Evolutionary conservation across 805 yeast species (phyloP).

Genomic region (Ogataea minuta): DNA sequence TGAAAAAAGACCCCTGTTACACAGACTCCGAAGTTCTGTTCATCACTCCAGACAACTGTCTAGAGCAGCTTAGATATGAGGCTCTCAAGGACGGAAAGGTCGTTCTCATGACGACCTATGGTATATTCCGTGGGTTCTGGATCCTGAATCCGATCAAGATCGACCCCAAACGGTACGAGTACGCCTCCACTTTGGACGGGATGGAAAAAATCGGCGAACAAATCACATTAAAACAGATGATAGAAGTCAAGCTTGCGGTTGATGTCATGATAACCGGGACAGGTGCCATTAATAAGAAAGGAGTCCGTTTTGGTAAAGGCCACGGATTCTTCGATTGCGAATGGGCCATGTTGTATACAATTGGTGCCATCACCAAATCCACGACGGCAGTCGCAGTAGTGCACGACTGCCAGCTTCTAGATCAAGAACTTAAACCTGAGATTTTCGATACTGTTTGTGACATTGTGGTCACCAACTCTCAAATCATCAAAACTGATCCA

Average conservation of each 20-base stretch:
- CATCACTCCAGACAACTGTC: constrained; percentile 34
- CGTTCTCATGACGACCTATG: constrained; percentile 32
- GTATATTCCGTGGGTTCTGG: constrained; percentile 32
- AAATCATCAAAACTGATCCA: constrained; percentile 17
- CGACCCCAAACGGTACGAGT: constrained; percentile 17
- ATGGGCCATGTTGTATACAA: constrained; percentile 33
- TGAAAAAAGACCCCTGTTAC: constrained; percentile 18
- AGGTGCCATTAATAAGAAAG: constrained; percentile 32
- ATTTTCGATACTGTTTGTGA: constrained; percentile 34
- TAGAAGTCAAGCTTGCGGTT: constrained; percentile 15
- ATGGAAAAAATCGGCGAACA: constrained; percentile 29
- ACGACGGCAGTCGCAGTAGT: constrained; percentile 32
- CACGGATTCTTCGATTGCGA: constrained; percentile 34
- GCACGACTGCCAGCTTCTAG: constrained; percentile 32
- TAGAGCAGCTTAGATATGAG: constrained; percentile 28
- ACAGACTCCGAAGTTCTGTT: constrained; percentile 20
- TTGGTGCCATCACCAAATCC: constrained; percentile 21
- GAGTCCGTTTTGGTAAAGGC: constrained; percentile 34
- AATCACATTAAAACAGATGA: constrained; percentile 20
- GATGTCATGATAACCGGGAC: constrained; percentile 33
- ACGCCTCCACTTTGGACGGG: constrained; percentile 33
- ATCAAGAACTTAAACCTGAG: constrained; percentile 29
- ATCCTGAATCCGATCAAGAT: constrained; percentile 24
- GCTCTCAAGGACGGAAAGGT: constrained; percentile 26
- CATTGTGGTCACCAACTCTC: constrained; percentile 28